Conservation (phyloP, 2,329 filamentous ascomycete species). For the Tolypocladium tropicale region DNA sequence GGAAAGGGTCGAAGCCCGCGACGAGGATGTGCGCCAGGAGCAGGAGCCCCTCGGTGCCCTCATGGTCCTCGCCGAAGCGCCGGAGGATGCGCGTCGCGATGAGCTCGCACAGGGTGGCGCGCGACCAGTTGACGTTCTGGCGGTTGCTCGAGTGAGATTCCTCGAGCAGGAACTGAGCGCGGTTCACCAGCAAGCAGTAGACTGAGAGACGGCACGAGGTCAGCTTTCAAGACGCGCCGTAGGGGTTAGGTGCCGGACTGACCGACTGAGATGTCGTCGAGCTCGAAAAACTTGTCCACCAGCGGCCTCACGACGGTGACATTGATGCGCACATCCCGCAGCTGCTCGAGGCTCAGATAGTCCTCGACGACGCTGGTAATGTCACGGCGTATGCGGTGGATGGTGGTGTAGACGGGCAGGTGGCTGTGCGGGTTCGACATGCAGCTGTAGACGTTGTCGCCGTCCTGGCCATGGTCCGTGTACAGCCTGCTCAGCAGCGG, state of each 20-base stretch:
- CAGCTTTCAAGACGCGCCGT: background rate
- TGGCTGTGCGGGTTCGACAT: slow-evolving; percentile 47
- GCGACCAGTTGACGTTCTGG: slow-evolving; percentile 70
- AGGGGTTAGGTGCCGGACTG: slow-evolving; percentile 12
- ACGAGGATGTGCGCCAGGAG: slow-evolving; percentile 71
- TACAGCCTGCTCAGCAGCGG: slow-evolving; percentile 23
- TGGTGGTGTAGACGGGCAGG: slow-evolving; percentile 67
- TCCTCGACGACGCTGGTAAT: slow-evolving; percentile 53
- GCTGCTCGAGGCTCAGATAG: slow-evolving; percentile 59
- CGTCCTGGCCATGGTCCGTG: slow-evolving; percentile 17
- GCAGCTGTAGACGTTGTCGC: slow-evolving; percentile 38
- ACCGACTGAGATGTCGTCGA: slow-evolving; percentile 71
- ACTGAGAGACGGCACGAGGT: slow-evolving; percentile 36
- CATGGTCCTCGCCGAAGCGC: slow-evolving; percentile 68
- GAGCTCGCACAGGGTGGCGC: slow-evolving; percentile 70
- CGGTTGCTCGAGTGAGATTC: slow-evolving; percentile 66
- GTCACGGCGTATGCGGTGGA: slow-evolving; percentile 59
- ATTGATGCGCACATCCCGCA: slow-evolving; percentile 74
- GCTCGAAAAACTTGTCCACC: slow-evolving; percentile 73
- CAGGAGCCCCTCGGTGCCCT: slow-evolving; percentile 59
- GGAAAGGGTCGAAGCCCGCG: slow-evolving; percentile 76
- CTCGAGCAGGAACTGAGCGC: slow-evolving; percentile 68
- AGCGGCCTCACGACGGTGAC: slow-evolving; percentile 68
- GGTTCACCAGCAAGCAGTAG: slow-evolving; percentile 75
- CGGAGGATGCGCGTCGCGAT: slow-evolving; percentile 69